These are phyloP conservation scores for Cinnamomum chago DNA, from an alignment of 164 flowering plant species.

Conservation along the genomic window DNA sequence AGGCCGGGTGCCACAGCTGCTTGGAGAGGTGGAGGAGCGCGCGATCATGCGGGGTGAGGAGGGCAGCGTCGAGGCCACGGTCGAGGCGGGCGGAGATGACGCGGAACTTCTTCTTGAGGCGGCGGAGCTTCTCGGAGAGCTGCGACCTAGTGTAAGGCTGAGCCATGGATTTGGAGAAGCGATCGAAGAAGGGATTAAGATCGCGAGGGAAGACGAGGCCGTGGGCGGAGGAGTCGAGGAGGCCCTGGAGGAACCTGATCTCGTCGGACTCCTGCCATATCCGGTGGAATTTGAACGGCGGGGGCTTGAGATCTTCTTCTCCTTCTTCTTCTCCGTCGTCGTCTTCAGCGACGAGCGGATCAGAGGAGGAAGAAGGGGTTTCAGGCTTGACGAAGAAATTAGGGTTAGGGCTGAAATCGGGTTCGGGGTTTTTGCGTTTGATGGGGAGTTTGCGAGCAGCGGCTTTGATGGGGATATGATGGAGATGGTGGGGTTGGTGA, in stretches of 20 bases:
- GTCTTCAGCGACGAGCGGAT: background rate
- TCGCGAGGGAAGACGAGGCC: conserved; percentile 51
- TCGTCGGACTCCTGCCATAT: conserved; percentile 69
- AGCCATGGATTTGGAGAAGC: conserved; percentile 39
- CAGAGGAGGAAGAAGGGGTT: background rate
- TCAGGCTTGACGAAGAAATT: background rate
- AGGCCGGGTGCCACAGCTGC: conserved; percentile 51
- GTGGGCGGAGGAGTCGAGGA: conserved; percentile 35
- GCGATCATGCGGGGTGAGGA: conserved; percentile 45
- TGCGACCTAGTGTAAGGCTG: conserved; percentile 60
- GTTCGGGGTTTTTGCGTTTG: conserved; percentile 50
- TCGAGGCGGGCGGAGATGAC: conserved; percentile 36
- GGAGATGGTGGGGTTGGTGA: conserved; percentile 20
- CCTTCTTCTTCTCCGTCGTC: background rate
- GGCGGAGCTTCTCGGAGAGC: conserved; percentile 65
- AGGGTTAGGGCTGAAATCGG: background rate
- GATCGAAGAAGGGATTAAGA: conserved; percentile 43
- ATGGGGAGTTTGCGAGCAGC: conserved; percentile 58
- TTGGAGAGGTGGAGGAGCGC: conserved; percentile 42
- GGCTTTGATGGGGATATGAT: conserved; percentile 24
- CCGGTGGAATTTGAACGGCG: conserved; percentile 62
- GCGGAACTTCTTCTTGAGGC: conserved; percentile 59
- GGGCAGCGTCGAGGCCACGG: conserved; percentile 36
- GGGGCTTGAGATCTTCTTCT: conserved; percentile 8
- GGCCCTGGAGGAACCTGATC: conserved; percentile 55